These are phyloP conservation scores for Clarireedia monteithiana DNA, from an alignment of 2,329 filamentous ascomycete genomes.

Conservation along the genomic window DNA sequence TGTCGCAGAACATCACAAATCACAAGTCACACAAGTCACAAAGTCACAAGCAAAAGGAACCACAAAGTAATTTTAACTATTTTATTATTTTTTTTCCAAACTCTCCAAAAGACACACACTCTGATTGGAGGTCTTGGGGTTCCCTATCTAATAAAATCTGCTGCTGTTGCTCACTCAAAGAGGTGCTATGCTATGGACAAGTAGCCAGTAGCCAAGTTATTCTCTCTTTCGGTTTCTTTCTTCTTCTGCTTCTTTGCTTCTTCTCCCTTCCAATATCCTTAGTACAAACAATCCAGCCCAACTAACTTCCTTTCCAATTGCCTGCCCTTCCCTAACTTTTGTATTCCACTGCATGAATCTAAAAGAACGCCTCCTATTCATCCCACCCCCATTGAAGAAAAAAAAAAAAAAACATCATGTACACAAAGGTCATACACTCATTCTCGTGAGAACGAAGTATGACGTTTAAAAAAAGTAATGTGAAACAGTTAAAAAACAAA, in stretches of 20 bases:
- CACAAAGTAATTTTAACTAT: no score
- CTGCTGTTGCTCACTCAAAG: no score
- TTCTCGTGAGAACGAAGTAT: conserved; percentile 13
- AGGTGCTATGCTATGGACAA: no score
- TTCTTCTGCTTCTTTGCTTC: background rate
- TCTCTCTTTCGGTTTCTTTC: no score
- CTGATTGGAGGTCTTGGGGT: no score
- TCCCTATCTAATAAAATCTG: no score
- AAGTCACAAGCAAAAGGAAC: no score
- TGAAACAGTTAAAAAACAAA: conserved; percentile 4
- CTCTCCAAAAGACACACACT: no score
- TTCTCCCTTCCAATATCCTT: background rate
- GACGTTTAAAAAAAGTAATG: background rate
- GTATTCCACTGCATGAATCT: background rate
- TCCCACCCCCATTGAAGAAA: background rate
- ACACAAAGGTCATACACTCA: background rate
- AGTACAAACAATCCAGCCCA: background rate
- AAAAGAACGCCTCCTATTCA: background rate
- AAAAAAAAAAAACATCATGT: background rate
- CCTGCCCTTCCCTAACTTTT: background rate
- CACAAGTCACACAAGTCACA: no score
- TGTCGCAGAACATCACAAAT: no score
- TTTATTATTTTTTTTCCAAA: no score
- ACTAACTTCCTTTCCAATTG: background rate
- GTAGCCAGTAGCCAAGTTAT: no score